These are phyloP conservation scores for Alectoria sarmentosa DNA, from an alignment of 495 filamentous ascomycete genomes.

Conservation along the genomic window DNA sequence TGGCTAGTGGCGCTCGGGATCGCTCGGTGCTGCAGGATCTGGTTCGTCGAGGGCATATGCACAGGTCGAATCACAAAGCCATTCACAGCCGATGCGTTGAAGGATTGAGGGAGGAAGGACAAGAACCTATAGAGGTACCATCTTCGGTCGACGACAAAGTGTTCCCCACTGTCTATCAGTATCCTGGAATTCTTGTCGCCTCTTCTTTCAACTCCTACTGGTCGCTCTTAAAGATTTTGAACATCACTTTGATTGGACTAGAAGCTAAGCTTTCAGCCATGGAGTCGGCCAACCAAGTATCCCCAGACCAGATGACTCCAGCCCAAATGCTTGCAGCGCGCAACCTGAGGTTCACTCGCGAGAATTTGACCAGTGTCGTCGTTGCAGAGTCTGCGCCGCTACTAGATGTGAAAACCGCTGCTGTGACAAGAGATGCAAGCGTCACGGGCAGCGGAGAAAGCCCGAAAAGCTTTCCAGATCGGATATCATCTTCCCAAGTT, in stretches of 20 bases:
- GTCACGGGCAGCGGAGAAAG: not conserved
- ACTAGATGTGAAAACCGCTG: not conserved
- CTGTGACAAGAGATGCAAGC: not conserved
- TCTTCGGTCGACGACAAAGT: conserved; percentile 8
- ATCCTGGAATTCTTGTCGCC: conserved; percentile 6
- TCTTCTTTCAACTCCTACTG: conserved; percentile 12
- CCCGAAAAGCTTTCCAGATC: not conserved
- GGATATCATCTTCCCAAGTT: not conserved
- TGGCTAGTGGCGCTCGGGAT: not conserved
- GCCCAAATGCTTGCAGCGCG: not conserved
- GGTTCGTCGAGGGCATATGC: conserved; percentile 10
- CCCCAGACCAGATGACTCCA: not conserved
- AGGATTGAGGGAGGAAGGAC: not conserved
- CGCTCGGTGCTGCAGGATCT: not conserved
- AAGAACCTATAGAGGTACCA: not conserved
- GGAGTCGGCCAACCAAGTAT: not conserved
- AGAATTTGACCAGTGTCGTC: not conserved
- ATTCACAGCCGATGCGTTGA: conserved; percentile 2
- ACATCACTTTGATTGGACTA: conserved; percentile 16
- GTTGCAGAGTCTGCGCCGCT: not conserved
- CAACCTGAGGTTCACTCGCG: not conserved
- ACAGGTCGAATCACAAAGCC: conserved; percentile 9
- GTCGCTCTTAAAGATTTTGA: conserved; percentile 7
- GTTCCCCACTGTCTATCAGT: conserved; percentile 14
- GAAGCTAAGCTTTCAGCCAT: conserved; percentile 13